phyloP scores from a whole-genome alignment of 2,329 filamentous ascomycete genomes.

The Coleophoma cylindrospora region DNA sequence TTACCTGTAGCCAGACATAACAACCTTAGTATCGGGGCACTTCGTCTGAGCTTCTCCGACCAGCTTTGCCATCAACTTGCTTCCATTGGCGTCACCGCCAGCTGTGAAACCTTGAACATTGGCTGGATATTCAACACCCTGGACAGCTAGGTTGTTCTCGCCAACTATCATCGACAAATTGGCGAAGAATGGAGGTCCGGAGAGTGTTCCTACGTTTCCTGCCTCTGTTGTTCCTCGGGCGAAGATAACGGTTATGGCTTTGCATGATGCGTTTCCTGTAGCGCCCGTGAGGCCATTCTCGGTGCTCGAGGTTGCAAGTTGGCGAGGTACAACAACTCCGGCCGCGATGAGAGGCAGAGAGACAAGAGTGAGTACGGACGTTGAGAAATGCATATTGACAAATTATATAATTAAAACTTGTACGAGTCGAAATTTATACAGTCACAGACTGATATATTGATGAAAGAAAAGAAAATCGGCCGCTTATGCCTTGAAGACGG shows the following conservation, averaged over 20 bases:
- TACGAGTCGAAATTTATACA: no score
- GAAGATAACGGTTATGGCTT: conserved; percentile 33
- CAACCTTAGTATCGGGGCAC: neutral
- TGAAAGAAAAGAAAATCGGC: no score
- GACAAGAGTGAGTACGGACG: neutral
- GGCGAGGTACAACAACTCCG: neutral
- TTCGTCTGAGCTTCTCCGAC: neutral
- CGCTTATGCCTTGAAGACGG: no score
- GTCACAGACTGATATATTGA: no score
- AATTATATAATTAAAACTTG: no score
- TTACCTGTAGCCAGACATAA: neutral
- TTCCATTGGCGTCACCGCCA: neutral
- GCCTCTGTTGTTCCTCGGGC: conserved; percentile 40
- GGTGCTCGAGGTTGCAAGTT: neutral
- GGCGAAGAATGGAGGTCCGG: conserved; percentile 22
- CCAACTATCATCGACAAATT: conserved; percentile 25
- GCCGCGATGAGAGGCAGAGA: neutral
- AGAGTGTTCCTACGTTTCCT: conserved; percentile 32
- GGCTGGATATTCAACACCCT: neutral
- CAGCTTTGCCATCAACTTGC: neutral
- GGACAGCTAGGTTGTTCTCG: neutral
- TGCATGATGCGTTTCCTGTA: neutral
- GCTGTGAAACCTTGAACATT: neutral
- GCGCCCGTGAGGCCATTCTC: neutral
- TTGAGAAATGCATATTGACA: neutral